Base-by-base conservation (phyloP, 192 early-diverging fungal genomes). In the Coemansia sp. region DNA sequence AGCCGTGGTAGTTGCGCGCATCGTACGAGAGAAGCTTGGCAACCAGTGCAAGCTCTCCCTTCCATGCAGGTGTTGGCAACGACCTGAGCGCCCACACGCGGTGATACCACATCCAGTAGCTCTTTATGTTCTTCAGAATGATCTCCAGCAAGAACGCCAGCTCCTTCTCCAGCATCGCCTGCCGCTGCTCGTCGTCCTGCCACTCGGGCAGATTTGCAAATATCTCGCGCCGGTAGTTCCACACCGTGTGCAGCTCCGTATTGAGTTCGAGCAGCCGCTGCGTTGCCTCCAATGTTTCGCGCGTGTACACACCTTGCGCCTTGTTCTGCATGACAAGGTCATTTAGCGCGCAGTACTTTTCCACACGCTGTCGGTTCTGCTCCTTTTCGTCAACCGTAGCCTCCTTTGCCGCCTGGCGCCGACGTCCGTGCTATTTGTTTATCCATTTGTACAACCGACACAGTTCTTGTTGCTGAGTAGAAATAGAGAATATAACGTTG, bases 21-120 rank as follows among this genome's bases (percentile, higher is more conserved):
- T 99, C 98, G 61, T 92, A 48, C 6, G 91, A 88, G 61, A 99
- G 72, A 79, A 98, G 88, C 76, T 88, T 89, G 37, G 75, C 83
- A 9, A 94, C 87, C 61, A 98, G 79, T 37, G 67, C 76, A 23
- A 98, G 76, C 73, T 99, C 98, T 1, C 74, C 71, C 18, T 85
- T 72, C 95, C 95, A 98, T 39, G 84, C 78, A 13, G 95, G 92
- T 4, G 76, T 61, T 8, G 90, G 92, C 85, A 94, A 89, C 32
- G 79, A 79, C 19, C 89, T 80, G 16, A 99, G 84, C 23, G 91
- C 88, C 96, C 96, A 99, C 56, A 91, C 77, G 15, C 98, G 89
- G 81, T 99, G 98, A 75, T 93, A 93, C 92, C 95, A 99, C 65
- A 97, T 88, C 91, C 94, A 98, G 83, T 99, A 99, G 12, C 94